phyloP scores from a whole-genome alignment of 1,139 yeast species.

The Pneumocystis canis region DNA sequence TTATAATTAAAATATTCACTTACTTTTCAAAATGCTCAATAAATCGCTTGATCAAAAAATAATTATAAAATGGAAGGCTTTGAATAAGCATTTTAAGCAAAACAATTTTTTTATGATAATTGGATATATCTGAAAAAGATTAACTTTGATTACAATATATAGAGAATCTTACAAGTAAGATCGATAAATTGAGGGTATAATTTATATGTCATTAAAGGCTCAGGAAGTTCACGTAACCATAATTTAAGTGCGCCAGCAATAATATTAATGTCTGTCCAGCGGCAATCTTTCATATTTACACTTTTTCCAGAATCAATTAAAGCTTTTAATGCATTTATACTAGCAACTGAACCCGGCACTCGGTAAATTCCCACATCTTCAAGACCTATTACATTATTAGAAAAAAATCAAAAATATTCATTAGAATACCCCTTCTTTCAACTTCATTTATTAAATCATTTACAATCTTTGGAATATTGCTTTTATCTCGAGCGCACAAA shows the following conservation, averaged over 20 bases:
- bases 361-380: slow-evolving; percentile 88
- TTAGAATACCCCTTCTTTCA: slow-evolving; percentile 36
- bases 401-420: not conserved
- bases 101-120: slow-evolving; percentile 23
- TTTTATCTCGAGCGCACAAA: slow-evolving; percentile 57
- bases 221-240: slow-evolving; percentile 77
- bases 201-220: slow-evolving; percentile 56
- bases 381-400: slow-evolving; percentile 34
- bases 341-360: slow-evolving; percentile 76
- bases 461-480: slow-evolving; percentile 50
- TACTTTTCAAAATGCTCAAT: slow-evolving; percentile 45
- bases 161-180: slow-evolving; percentile 12
- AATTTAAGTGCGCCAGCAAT: slow-evolving; percentile 81
- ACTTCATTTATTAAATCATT: slow-evolving; percentile 53
- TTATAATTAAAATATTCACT: not conserved
- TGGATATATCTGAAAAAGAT: slow-evolving; percentile 14
- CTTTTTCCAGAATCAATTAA: slow-evolving; percentile 62
- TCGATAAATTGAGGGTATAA: slow-evolving; percentile 39
- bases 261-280: slow-evolving; percentile 72
- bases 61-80: slow-evolving; percentile 50
- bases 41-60: slow-evolving; percentile 49
- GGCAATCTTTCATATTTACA: slow-evolving; percentile 49
- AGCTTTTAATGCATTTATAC: slow-evolving; percentile 51
- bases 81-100: slow-evolving; percentile 34
- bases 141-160: not conserved